Conservation (phyloP, 495 filamentous ascomycete genomes). For the Penicillium salamii region DNA sequence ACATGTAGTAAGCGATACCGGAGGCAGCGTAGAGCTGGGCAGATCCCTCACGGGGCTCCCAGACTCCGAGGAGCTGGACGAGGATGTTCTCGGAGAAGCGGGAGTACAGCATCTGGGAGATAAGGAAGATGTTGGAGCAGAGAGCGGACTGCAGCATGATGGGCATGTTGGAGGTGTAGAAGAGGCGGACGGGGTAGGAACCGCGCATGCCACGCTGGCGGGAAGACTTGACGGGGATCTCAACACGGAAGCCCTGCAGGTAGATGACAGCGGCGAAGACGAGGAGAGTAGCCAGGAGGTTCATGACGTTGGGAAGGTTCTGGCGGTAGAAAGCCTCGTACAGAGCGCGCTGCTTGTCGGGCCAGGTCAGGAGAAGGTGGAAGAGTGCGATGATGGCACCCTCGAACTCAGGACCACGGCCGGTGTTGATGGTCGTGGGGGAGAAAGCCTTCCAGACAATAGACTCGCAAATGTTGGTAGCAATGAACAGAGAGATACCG, state of each 20-base stretch:
- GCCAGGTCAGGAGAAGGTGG: slow-evolving; percentile 97
- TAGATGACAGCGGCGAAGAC: slow-evolving; percentile 99
- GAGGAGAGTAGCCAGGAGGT: slow-evolving; percentile 85
- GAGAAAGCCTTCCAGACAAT: slow-evolving; percentile 99
- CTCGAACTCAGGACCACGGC: slow-evolving; percentile 98
- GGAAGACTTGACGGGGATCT: slow-evolving; percentile 99
- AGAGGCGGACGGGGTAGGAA: slow-evolving; percentile 67
- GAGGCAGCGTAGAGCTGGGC: slow-evolving; percentile 90
- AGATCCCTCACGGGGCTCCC: slow-evolving; percentile 96
- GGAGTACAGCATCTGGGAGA: slow-evolving; percentile 98
- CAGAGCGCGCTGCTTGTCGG: slow-evolving; percentile 95
- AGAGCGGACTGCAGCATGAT: slow-evolving; percentile 99
- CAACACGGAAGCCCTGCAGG: slow-evolving; percentile 99
- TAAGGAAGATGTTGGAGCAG: slow-evolving; percentile 97
- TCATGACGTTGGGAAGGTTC: slow-evolving; percentile 99
- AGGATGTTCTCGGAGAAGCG: slow-evolving; percentile 98
- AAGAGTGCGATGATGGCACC: slow-evolving; percentile 98
- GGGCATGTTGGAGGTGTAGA: slow-evolving; percentile 75
- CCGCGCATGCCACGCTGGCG: slow-evolving; percentile 98
- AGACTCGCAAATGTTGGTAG: slow-evolving; percentile 99
- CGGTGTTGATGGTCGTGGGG: slow-evolving; percentile 98
- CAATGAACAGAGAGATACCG: slow-evolving; percentile 99
- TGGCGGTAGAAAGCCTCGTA: slow-evolving; percentile 99
- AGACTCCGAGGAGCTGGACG: slow-evolving; percentile 93
- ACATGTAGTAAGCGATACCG: slow-evolving; percentile 99